Evolutionary conservation across 225 moss, liverwort and hornwort species (phyloP).

Genomic region (Physcomitrium patens): DNA sequence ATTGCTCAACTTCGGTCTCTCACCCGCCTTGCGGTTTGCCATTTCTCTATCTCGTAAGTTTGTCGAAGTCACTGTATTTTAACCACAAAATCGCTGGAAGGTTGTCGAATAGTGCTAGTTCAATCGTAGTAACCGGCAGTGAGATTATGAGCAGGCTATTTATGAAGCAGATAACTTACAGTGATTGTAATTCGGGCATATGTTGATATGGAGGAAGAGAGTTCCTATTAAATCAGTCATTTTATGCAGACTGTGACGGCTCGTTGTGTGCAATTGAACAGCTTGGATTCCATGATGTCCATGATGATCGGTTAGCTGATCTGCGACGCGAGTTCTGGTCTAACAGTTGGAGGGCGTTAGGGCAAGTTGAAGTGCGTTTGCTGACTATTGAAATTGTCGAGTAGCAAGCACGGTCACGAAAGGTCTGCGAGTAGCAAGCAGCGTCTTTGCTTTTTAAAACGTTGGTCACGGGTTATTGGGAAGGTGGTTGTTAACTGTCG

Average conservation of each 20-base stretch:
- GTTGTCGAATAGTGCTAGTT: conserved; percentile 24
- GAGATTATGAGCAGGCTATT: conserved; percentile 15
- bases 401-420: conserved; percentile 23
- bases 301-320: conserved; percentile 55
- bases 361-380: conserved; percentile 48
- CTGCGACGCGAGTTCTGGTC: conserved; percentile 53
- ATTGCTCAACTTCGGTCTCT: conserved; percentile 96
- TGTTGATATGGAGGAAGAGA: conserved; percentile 26
- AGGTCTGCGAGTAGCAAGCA: conserved; percentile 36
- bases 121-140: conserved; percentile 9
- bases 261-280: conserved; percentile 54
- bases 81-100: neutral
- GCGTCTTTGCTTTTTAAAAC: conserved; percentile 4
- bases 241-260: conserved; percentile 45
- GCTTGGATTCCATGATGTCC: conserved; percentile 58
- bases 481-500: conserved; percentile 35
- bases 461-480: conserved; percentile 16
- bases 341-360: conserved; percentile 53
- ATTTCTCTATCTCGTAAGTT: conserved; percentile 97
- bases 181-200: conserved; percentile 34
- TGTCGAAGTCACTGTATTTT: conserved; percentile 21
- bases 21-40: conserved; percentile 89
- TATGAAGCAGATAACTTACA: conserved; percentile 18
- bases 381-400: conserved; percentile 48
- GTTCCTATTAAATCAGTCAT: conserved; percentile 29